Evolutionary conservation across 139 green algal genomes (phyloP).

Genomic region (Edaphochlamys debaryana): DNA sequence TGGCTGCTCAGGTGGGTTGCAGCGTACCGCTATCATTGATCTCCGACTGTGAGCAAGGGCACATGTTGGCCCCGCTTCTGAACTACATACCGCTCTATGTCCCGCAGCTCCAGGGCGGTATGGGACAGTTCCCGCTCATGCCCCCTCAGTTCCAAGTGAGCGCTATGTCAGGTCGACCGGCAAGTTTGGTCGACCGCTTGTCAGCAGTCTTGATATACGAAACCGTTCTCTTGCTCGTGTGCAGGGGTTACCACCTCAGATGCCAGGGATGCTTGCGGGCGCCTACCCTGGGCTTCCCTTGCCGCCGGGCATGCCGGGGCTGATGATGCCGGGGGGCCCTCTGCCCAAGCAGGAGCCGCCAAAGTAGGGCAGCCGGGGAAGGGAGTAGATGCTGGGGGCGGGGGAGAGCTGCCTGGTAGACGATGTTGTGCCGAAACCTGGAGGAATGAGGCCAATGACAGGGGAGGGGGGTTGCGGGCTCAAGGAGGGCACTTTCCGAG

Average conservation of each 20-base stretch:
- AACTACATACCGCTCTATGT: not conserved
- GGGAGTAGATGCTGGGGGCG: too few species aligned
- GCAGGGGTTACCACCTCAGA: slow-evolving; percentile 24
- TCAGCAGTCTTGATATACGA: not conserved
- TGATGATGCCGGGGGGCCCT: slow-evolving; percentile 12
- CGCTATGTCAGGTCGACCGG: too few species aligned
- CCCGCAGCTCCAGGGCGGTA: slow-evolving; percentile 7
- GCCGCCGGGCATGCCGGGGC: slow-evolving; percentile 10
- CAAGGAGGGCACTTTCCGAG: too few species aligned
- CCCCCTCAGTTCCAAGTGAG: slow-evolving; percentile 17
- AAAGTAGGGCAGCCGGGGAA: slow-evolving; percentile 9
- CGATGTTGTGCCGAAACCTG: too few species aligned
- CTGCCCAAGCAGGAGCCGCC: slow-evolving; percentile 23
- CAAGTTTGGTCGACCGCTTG: not conserved
- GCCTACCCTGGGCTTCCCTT: slow-evolving; percentile 15
- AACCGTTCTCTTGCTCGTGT: too few species aligned
- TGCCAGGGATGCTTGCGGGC: slow-evolving; percentile 32
- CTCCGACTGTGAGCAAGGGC: too few species aligned
- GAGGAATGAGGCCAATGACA: too few species aligned
- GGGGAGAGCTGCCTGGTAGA: too few species aligned
- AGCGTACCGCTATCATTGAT: not conserved
- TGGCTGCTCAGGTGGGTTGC: not conserved
- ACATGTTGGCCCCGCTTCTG: too few species aligned
- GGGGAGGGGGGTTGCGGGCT: too few species aligned
- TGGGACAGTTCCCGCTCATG: slow-evolving; percentile 18